Evolutionary conservation across 768 basidiomycete species (phyloP), one percentile per base, ranked within the genome.

Genomic region (Leccinum longicurvipes): DNA sequence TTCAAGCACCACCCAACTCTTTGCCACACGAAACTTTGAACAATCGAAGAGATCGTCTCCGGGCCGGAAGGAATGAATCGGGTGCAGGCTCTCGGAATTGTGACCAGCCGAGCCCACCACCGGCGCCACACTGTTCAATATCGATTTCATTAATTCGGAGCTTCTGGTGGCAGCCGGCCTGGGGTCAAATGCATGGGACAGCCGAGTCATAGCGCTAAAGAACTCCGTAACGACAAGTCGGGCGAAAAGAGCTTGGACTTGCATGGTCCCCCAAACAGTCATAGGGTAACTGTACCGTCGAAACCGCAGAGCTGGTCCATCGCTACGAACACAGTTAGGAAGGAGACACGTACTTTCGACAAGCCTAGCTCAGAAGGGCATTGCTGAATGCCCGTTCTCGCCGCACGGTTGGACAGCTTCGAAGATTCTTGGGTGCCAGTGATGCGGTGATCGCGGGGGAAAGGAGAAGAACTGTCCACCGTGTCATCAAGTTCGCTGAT

Each of bases 391-490:
- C 19, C 39, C 25, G 31, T 55, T 19, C 52, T 31, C n/a, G 14
- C 29, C 21, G 47, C 31, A 31, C 31, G 23, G 41, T 3, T 47
- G 36, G 39, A 29, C 50, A 23, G 14, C 50, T 44, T 14, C 27
- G 27, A 29, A 57, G 24, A 45, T 47, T 44, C 39, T 31, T 41
- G 23, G 28, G 29, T 53, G 23, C 8, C 51, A 36, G 34, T 31
- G 47, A 25, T 57, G 9, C 56, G 53, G 23, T 42, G 36, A 24
- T 36, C 27, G 14, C 49, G 55, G 45, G 36, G 36, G 41, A 12
- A 23, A 21, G 42, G 42, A 42, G 21, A 57, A 57, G 31, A 31
- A 23, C 34, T n/a, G n/a, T n/a, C 50, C 41, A 52, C 34, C 46
- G 2, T 21, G 45, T 36, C 46, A 7, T 27, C 27, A 24, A 15